Percentiles rank a stretch among this genome's conserved stretches.
Evolutionary conservation across 495 filamentous ascomycete species (phyloP).

Genomic region (Daldinia loculata): DNA sequence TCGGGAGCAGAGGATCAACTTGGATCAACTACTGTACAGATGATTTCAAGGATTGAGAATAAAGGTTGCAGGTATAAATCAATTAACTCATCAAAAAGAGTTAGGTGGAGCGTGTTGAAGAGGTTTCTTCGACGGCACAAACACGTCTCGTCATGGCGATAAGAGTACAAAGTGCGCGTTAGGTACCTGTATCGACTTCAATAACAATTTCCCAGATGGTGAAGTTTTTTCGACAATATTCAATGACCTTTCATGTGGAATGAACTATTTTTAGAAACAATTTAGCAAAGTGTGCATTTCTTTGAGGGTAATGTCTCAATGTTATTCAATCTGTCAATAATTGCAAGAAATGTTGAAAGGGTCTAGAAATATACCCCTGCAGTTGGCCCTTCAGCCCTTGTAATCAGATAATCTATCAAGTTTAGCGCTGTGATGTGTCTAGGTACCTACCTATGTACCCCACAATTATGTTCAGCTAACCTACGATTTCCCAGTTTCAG

Average conservation of each 20-base stretch:
- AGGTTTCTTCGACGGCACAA: too few species aligned
- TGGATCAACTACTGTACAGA: background rate
- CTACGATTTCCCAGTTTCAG: background rate
- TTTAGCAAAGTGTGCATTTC: background rate
- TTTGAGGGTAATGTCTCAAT: background rate
- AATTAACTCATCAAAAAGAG: background rate
- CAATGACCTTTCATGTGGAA: background rate
- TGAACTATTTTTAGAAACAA: background rate
- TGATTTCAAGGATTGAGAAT: background rate
- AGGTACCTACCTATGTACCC: slow-evolving; percentile 9
- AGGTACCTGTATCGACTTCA: background rate
- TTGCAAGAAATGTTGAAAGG: background rate
- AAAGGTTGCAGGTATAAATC: background rate
- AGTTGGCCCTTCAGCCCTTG: slow-evolving; percentile 10
- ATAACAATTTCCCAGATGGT: background rate
- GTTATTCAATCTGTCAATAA: background rate
- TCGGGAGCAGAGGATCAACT: slow-evolving; percentile 17
- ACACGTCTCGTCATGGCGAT: background rate
- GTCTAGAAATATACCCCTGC: slow-evolving; percentile 2
- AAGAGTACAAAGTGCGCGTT: background rate
- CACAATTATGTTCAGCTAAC: slow-evolving; percentile 13
- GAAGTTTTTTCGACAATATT: background rate
- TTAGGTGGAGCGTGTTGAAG: too few species aligned
- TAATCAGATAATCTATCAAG: slow-evolving; percentile 5
- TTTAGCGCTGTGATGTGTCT: slow-evolving; percentile 20